Base-by-base conservation (phyloP, 441 rosid genomes). In the Pelargonium fulgidum region DNA sequence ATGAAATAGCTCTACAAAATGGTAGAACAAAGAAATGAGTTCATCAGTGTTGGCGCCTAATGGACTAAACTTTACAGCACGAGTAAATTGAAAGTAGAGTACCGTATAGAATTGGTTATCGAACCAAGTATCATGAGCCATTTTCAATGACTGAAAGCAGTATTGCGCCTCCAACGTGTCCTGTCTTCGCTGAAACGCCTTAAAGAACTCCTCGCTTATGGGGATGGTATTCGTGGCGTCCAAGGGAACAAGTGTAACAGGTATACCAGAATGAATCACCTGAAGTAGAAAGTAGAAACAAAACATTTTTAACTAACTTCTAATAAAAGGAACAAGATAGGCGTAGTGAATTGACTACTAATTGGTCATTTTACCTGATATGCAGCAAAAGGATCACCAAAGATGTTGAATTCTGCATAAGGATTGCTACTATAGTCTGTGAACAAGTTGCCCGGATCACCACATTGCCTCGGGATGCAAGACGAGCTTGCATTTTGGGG, bases 171-270 rank as follows among this genome's bases (percentile, higher is more conserved):
- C 97, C 7, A 79, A 89, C 7, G 97, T 91, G 17, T 71, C 56
- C 65, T 88, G 91, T 26, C 63, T 88, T 64, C 44, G 66, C 78
- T 89, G 90, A 36, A 93, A 89, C 56, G 80, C 75, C 45, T 80
- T 47, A 24, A 84, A 91, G 80, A 93, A 93, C 3, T 81, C 61
- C 77, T 83, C 33, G 73, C 16, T 81, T 36, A 79, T 59, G 0
- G 96, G 93, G 71, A 93, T 88, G 7, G 93, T 91, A 75, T 91
- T 89, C 11, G 98, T 93, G 65, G 97, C 98, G 81, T 93, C 98
- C 44, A 93, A 74, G 1, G 97, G 96, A 74, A 93, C 87, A 19
- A 91, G 80, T 0, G 98, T 88, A 77, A 93, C 17, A 0, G 97
- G 92, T 66, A 93, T 77, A 74, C 97, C 97, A 42, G 96, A 91